Base-by-base conservation (phyloP, 257 asterid genomes). In the Solanum habrochaites region DNA sequence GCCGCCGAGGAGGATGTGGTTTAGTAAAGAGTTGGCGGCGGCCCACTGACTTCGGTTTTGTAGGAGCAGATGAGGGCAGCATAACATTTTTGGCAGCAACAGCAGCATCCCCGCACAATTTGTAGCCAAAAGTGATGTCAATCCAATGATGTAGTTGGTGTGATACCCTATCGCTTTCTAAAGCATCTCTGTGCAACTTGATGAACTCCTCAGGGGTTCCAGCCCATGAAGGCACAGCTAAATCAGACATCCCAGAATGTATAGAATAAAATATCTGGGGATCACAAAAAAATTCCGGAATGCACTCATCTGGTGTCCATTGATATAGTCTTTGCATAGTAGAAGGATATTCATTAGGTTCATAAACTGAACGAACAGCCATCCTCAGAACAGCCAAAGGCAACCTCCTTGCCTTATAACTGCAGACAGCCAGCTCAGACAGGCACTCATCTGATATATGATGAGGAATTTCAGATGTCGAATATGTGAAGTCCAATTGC, bases 231-330 rank as follows among this genome's bases (percentile, higher is more conserved):
- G 99, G 99, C 87, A 97, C 96, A 27, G 96, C 92, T 91, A 97
- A 93, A 91, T 97, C 96, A 66, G 98, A 94, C 99, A 97, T 97
- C 89, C 99, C 98, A 85, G 97, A 82, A 88, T 95, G 98, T 60
- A 90, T 64, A 84, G 99, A 97, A 91, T 88, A 90, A 92, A 94
- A 97, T 90, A 97, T 89, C 85, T 88, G 94, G 18, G 99, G 95
- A 88, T 95, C 98, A 91, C 96, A 94, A 89, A 93, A 97, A 90
- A 97, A 97, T 86, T 97, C 99, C 21, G 99, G 99, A 88, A 97
- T 97, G 90, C 99, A 97, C 92, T 97, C 99, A 56, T 97, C 99
- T 83, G 99, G 99, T 78, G 99, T 97, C 99, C 99, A 97, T 69
- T 95, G 98, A 88, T 95, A 97, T 85, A 97, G 94, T 66, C 99